These are phyloP conservation scores for Yamadazyma triangularis DNA, from an alignment of 1,139 yeast species.

Conservation along the genomic window DNA sequence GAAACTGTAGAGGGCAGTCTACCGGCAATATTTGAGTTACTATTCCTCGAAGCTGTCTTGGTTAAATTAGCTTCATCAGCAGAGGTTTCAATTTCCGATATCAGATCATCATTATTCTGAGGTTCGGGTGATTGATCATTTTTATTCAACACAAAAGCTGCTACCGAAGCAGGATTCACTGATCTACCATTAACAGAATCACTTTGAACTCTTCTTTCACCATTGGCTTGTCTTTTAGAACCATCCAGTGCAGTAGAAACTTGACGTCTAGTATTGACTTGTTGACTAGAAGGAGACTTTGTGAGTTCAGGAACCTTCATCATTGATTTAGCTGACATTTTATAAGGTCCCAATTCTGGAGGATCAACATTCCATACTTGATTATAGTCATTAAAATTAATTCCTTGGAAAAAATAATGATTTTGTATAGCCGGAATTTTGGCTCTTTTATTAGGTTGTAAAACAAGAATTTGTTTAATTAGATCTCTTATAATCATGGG, in stretches of 20 bases:
- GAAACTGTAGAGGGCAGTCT: constrained; percentile 3
- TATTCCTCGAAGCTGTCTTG: constrained; percentile 7
- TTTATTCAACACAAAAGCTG: constrained; percentile 40
- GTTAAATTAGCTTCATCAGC: constrained; percentile 6
- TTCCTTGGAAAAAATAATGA: constrained; percentile 67
- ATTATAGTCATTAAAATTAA: constrained; percentile 61
- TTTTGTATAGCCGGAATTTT: constrained; percentile 33
- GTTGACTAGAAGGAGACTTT: constrained; percentile 19
- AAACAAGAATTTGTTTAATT: constrained; percentile 40
- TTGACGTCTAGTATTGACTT: constrained; percentile 3
- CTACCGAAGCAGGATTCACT: constrained; percentile 40
- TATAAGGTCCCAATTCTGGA: constrained; percentile 72
- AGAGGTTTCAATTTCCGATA: constrained; percentile 12
- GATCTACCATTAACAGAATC: constrained; percentile 13
- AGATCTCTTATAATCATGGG: constrained; percentile 45
- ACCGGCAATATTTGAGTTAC: constrained; percentile 3
- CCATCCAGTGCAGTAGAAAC: constrained; percentile 4
- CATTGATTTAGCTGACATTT: constrained; percentile 55
- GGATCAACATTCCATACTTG: constrained; percentile 67
- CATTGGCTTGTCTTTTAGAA: background rate
- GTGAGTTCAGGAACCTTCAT: constrained; percentile 46
- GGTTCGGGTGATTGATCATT: constrained; percentile 15
- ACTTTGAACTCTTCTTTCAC: constrained; percentile 13
- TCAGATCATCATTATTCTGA: constrained; percentile 5
- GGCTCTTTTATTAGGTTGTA: constrained; percentile 41